A percentile compares a stretch with the other conserved stretches of the same genome.
These are phyloP conservation scores for Rubia peregrina DNA, from an alignment of 305 asterid genomes.

Conservation along the genomic window DNA sequence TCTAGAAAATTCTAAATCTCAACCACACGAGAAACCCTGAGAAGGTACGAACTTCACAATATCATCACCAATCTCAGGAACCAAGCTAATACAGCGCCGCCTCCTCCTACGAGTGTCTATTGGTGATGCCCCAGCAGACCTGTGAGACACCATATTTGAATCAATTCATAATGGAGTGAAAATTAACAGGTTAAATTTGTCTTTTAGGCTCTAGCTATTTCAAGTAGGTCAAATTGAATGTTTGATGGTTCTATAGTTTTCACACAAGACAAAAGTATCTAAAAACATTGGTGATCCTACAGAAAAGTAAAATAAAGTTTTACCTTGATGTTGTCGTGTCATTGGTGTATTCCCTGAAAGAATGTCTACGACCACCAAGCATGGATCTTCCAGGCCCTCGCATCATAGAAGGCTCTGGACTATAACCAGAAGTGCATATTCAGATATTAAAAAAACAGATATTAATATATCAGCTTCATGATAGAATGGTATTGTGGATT, in stretches of 20 bases:
- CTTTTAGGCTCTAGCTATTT: not conserved
- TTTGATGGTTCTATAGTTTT: not conserved
- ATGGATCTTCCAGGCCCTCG: conserved; percentile 79
- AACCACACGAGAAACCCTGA: conserved; percentile 8
- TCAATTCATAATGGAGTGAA: not conserved
- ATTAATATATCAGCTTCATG: not conserved
- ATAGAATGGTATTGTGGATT: not conserved
- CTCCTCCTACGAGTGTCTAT: conserved; percentile 65
- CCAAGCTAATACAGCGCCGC: conserved; percentile 67
- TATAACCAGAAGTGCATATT: conserved; percentile 24
- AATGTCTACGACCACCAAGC: conserved; percentile 67
- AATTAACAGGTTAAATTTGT: not conserved
- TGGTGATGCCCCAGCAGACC: conserved; percentile 89
- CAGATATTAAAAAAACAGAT: not conserved
- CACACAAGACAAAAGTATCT: not conserved
- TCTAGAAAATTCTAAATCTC: not conserved
- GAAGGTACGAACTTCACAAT: conserved; percentile 62
- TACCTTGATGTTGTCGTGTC: conserved; percentile 65
- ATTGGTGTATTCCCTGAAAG: conserved; percentile 46
- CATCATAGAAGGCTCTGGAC: conserved; percentile 76
- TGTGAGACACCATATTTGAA: conserved; percentile 6
- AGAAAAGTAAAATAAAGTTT: not conserved
- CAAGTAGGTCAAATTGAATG: not conserved
- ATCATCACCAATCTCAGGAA: conserved; percentile 93
- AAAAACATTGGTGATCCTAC: not conserved